These are phyloP conservation scores for Rhizopus arrhizus DNA, from an alignment of 371 early-diverging fungal species.

Conservation along the genomic window DNA sequence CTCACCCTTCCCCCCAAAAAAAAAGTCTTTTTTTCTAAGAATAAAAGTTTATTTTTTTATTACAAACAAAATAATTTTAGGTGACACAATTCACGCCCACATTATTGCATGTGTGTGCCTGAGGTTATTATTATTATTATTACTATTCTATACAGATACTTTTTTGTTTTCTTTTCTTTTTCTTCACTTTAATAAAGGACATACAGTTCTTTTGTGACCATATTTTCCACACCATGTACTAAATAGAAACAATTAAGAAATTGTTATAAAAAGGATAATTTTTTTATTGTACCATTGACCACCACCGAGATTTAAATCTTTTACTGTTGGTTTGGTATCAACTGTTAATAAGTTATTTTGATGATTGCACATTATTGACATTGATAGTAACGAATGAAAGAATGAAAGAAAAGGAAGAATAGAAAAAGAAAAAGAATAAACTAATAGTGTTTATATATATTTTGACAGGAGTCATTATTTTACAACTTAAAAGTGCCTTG, in stretches of 20 bases:
- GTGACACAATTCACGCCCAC: not conserved
- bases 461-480: no score
- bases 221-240: constrained; percentile 27
- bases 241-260: not conserved
- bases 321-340: not conserved
- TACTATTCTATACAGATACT: not conserved
- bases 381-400: not conserved
- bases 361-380: not conserved
- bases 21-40: not conserved
- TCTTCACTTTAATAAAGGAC: constrained; percentile 16
- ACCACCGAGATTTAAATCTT: constrained; percentile 9
- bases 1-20: not conserved
- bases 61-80: not conserved
- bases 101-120: not conserved
- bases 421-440: not conserved
- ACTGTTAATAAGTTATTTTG: not conserved
- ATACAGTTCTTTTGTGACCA: constrained; percentile 15
- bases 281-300: constrained; percentile 26
- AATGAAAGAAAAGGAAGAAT: not conserved
- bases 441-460: not conserved
- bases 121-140: not conserved
- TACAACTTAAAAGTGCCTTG: no score
- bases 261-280: not conserved
- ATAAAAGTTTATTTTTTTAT: not conserved
- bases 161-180: not conserved